Evolutionary conservation across 352 stramenopile species (phyloP), one percentile per base, ranked within the genome.

Genomic region (Pythium aquatile): DNA sequence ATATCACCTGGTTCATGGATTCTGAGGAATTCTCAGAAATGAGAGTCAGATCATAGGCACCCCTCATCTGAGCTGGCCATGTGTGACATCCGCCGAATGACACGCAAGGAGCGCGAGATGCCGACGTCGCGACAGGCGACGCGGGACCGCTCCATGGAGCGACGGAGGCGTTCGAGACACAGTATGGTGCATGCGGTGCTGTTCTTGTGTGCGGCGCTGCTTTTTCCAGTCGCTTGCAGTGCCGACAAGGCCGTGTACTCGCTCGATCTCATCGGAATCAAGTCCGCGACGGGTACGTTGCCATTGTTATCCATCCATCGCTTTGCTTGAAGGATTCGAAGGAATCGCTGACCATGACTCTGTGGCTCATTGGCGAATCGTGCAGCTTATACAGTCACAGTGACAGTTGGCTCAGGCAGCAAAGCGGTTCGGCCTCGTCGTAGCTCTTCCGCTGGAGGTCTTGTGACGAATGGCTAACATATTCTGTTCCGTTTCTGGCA

Each of bases 171-270:
- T 16, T 35, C 28, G 5, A 3, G 20, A 39, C 1, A 16, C 6
- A 33, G 35, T 6, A 11, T 16, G 24, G 0, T 35, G 14, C 8
- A 11, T 24, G 20, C 20, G 5, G 33, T 28, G 54, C 44, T 66
- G 2, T 17, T 48, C 1, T 49, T 16, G 14, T 46, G 56, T 16
- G 49, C 35, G 33, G 20, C 55, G 13, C 48, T 62, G 13, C 47
- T 42, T 30, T 39, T 47, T n/a, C 49, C 51, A 52, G 29, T 20
- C 17, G 39, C 30, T 3, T 51, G 37, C 42, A 30, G 10, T 8
- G 72, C 66, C 14, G 58, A 70, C 52, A 79, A 77, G 3, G 72
- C 72, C 8, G 58, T 60, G 47, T 76, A 73, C 60, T 79, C 72
- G 37, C 63, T 79, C 32, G 56, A 72, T 16, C 66, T 79, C 55